phyloP scores from a whole-genome alignment of 768 basidiomycete genomes.

The Artomyces pyxidatus region DNA sequence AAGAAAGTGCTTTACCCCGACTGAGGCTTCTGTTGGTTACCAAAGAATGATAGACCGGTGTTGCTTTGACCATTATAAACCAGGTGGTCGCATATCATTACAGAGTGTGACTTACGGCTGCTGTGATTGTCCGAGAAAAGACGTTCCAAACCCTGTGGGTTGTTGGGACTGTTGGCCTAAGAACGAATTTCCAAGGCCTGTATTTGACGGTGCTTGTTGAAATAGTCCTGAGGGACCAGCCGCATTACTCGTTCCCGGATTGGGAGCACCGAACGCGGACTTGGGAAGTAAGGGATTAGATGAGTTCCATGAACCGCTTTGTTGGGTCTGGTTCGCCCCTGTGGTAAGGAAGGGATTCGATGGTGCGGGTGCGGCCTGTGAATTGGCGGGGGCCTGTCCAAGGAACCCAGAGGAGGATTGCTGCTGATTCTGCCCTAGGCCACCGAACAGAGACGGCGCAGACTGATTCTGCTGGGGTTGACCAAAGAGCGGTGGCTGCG shows the following conservation, averaged over 20 bases:
- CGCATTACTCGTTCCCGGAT: background rate
- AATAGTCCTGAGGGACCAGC: no score
- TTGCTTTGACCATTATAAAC: no score
- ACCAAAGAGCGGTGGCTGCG: no score
- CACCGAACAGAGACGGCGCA: slow-evolving; percentile 20
- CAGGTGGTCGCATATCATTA: no score
- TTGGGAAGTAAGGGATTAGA: slow-evolving; percentile 12
- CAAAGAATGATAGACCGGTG: slow-evolving; percentile 1
- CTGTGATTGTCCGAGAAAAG: slow-evolving; percentile 2
- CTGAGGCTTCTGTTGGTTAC: background rate
- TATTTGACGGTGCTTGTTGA: no score
- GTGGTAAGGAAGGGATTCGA: no score
- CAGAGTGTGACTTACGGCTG: no score
- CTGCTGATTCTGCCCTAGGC: slow-evolving; percentile 14
- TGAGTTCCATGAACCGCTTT: no score
- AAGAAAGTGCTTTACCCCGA: no score
- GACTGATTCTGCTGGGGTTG: slow-evolving; percentile 23
- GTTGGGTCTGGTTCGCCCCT: no score
- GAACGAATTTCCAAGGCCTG: slow-evolving; percentile 3
- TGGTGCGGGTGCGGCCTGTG: background rate
- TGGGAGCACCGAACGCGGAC: slow-evolving; percentile 6
- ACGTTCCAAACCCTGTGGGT: background rate
- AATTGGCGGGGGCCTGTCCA: background rate
- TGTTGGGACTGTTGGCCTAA: slow-evolving; percentile 5
- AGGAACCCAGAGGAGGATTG: background rate